Conservation (phyloP, 2,329 filamentous ascomycete species). For the Trematosphaeria pertusa region DNA sequence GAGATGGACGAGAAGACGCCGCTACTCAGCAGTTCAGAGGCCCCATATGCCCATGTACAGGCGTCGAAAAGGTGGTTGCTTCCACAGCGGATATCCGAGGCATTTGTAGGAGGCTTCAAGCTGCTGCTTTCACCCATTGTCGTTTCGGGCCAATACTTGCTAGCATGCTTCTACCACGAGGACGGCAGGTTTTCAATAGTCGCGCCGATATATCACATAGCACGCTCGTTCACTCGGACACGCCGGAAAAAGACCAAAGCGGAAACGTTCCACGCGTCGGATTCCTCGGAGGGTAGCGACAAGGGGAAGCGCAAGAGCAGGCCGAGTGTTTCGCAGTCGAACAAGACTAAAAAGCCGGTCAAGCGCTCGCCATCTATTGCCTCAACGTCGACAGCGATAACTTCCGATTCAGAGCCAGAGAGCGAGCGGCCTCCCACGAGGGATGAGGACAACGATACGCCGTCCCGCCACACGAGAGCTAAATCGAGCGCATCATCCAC, state of each 20-base stretch:
- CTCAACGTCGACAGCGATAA: constrained; percentile 69
- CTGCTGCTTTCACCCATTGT: constrained; percentile 80
- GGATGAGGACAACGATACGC: constrained; percentile 47
- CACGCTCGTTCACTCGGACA: constrained; percentile 54
- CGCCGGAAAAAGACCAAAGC: constrained; percentile 41
- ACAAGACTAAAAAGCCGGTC: constrained; percentile 36
- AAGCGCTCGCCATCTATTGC: constrained; percentile 50
- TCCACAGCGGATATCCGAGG: constrained; percentile 73
- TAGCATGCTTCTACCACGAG: constrained; percentile 83
- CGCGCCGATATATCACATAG: constrained; percentile 71
- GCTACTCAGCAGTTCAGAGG: constrained; percentile 57
- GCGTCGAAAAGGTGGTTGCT: constrained; percentile 57
- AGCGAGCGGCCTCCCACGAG: constrained; percentile 43
- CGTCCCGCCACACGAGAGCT: constrained; percentile 66
- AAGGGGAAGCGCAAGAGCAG: constrained; percentile 39
- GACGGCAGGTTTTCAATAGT: constrained; percentile 81
- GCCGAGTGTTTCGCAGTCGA: constrained; percentile 27
- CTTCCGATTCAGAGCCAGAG: constrained; percentile 72
- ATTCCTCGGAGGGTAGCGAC: constrained; percentile 34
- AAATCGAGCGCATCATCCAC: constrained; percentile 60
- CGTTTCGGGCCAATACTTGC: constrained; percentile 80
- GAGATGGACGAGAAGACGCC: constrained; percentile 71
- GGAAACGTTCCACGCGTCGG: constrained; percentile 35
- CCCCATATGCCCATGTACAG: constrained; percentile 42
- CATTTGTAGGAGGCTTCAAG: constrained; percentile 76